These are phyloP conservation scores for Phytophthora ramorum DNA, from an alignment of 352 stramenopile genomes.

Conservation along the genomic window DNA sequence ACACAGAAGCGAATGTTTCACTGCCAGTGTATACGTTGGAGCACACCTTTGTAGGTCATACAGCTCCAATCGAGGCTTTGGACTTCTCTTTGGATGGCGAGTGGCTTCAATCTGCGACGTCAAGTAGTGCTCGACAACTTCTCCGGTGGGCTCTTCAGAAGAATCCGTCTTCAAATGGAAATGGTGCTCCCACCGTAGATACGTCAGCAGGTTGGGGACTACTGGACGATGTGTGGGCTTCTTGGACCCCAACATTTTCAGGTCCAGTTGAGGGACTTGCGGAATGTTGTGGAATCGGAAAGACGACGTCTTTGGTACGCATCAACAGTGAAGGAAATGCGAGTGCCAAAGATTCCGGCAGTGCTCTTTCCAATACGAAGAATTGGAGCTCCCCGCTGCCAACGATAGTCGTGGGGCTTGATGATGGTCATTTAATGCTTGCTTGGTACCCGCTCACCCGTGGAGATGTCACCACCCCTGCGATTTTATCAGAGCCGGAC, in stretches of 20 bases:
- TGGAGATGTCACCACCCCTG: conserved; percentile 26
- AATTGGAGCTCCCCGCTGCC: conserved; percentile 60
- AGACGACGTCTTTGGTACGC: conserved; percentile 43
- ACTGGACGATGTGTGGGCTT: conserved; percentile 51
- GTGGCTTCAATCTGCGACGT: conserved; percentile 76
- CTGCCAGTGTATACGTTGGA: conserved; percentile 45
- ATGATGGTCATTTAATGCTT: conserved; percentile 64
- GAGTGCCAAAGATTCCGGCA: conserved; percentile 6
- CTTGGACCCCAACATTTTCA: conserved; percentile 62
- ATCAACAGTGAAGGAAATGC: conserved; percentile 39
- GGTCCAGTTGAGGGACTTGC: conserved; percentile 57
- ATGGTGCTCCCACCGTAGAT: background rate
- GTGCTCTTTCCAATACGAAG: background rate
- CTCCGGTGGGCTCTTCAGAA: conserved; percentile 67
- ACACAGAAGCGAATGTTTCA: conserved; percentile 8
- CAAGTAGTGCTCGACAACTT: conserved; percentile 60
- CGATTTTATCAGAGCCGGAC: conserved; percentile 1
- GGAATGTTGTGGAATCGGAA: conserved; percentile 41
- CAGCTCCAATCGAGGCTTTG: conserved; percentile 59
- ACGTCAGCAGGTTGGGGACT: conserved; percentile 26
- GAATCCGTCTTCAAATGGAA: conserved; percentile 9
- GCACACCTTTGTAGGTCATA: conserved; percentile 73
- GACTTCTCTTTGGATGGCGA: conserved; percentile 69
- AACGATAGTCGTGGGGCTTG: conserved; percentile 51
- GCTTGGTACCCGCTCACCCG: conserved; percentile 72